Conservation (phyloP, 2,329 filamentous ascomycete genomes). For the Cryphonectria parasitica region DNA sequence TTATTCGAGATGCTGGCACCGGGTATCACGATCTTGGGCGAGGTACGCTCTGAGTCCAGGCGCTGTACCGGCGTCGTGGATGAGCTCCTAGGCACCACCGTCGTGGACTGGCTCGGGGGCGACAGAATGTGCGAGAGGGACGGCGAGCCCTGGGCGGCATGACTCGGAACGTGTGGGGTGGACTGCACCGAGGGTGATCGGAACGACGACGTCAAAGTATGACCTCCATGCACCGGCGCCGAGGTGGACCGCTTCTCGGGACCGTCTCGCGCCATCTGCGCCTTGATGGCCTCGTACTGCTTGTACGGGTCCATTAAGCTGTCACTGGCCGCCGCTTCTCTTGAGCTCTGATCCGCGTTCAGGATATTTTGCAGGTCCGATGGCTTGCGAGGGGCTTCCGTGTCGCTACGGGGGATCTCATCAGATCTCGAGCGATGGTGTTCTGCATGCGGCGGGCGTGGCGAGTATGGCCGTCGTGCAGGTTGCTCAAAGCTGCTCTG, state of each 20-base stretch:
- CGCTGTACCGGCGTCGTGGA: slow-evolving; percentile 26
- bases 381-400: slow-evolving; percentile 8
- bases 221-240: slow-evolving; percentile 16
- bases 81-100: slow-evolving; percentile 22
- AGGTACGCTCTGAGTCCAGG: slow-evolving; percentile 9
- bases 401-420: slow-evolving; percentile 6
- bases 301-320: slow-evolving; percentile 20
- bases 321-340: neutral
- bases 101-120: slow-evolving; percentile 18
- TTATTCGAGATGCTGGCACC: neutral
- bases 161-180: neutral
- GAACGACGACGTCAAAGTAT: slow-evolving; percentile 5
- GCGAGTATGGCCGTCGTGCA: neutral
- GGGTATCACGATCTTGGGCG: slow-evolving; percentile 20
- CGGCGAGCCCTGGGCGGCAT: slow-evolving; percentile 11
- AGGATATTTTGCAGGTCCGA: slow-evolving; percentile 18
- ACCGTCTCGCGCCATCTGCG: slow-evolving; percentile 19
- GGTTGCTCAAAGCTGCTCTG: neutral
- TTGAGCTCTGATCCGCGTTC: slow-evolving; percentile 4
- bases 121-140: slow-evolving; percentile 17
- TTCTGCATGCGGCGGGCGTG: slow-evolving; percentile 8
- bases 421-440: slow-evolving; percentile 26
- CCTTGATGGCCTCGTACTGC: slow-evolving; percentile 23
- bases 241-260: slow-evolving; percentile 14
- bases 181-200: neutral